Base-by-base conservation (phyloP, 108 stramenopile genomes). In the Mayamaea pseudoterrestris region DNA sequence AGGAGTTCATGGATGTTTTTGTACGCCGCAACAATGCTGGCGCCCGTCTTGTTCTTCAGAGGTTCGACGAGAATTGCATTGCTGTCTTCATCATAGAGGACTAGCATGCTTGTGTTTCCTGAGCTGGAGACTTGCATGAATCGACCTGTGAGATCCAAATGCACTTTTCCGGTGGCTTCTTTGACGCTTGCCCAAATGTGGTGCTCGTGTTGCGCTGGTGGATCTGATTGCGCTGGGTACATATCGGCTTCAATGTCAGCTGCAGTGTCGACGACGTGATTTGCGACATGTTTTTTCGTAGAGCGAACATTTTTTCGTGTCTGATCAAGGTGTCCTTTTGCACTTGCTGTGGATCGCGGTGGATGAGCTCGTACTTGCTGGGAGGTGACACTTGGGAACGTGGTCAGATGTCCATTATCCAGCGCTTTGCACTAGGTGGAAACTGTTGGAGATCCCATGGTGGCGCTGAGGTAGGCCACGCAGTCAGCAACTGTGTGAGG, bases 51-150 rank as follows among this genome's bases (percentile, higher is more conserved):
- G 36, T 4, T 40, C 7, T 30, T 35, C 13, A 65, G 50, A 20
- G 65, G 68, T 8, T 37, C 26, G 9, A 45, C 40, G 3, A 32
- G 30, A 44, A 70, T 75, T 42, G 30, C 18, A 42, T 68, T 64
- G 41, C 50, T 39, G 20, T 62, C 69, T 31, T 46, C 44, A 14
- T 57, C 51, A 41, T 72, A 70, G 4, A 67, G 5, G 11, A 77
- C 43, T n/a, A 71, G 49, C 8, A 62, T 12, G 40, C 63, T 58
- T 18, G 51, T 30, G 27, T 59, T 49, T 35, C 60, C 60, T 14
- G 52, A 21, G 2, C 35, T 27, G 2, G 65, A 66, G 11, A 37
- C 28, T 5, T 55, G 20, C 6, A 56, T 60, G 41, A 72, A 66
- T 21, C 21, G 23, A 12, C 74, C 74, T 1, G 68, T 63, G 27